Evolutionary conservation across 75 land plant species (phyloP), one percentile per base, ranked within the genome.

Genomic region (Picea sitchensis): DNA sequence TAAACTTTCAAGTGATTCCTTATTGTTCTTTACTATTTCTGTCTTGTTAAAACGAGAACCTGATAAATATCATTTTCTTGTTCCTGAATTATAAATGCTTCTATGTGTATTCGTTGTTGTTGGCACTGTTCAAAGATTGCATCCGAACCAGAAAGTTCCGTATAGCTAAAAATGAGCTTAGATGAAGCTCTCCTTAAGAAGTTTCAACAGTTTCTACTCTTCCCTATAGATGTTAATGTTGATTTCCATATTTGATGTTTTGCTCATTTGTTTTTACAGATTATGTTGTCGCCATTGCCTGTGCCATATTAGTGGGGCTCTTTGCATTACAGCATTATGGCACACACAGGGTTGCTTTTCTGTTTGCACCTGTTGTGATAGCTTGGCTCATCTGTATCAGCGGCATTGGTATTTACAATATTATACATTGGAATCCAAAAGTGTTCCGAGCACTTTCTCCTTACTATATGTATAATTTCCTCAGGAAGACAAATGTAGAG

Each of bases 261-360:
- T 41, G 44, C 44, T 41, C 44, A 41, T 41, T 41, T 51, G 20
- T 21, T 21, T 20, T 3, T 62, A 20, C 90, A 91, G 96, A 87
- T 71, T 87, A 85, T 51, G 75, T 78, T 21, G 83, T 91, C 2
- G 36, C 84, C 3, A 75, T 89, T 57, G 77, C 97, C 0, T 94
- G 95, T 77, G 14, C 84, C 54, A 88, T 94, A 11, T 47, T 94
- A 76, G 82, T 94, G 62, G 90, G 81, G 2, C 84, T 92, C 13
- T 94, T 94, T 74, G 82, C 91, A 3, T 82, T 94, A 86, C 97
- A 92, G 78, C 91, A 92, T 61, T 86, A 67, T 82, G 95, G 97
- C 21, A 94, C 97, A 61, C 93, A 84, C 63, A 84, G 83, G 17
- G 95, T 92, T 57, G 90, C 90, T 15, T 90, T 91, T 68, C 59